These are phyloP conservation scores for Botrytis elliptica DNA, from an alignment of 2,329 filamentous ascomycete genomes.

Conservation along the genomic window DNA sequence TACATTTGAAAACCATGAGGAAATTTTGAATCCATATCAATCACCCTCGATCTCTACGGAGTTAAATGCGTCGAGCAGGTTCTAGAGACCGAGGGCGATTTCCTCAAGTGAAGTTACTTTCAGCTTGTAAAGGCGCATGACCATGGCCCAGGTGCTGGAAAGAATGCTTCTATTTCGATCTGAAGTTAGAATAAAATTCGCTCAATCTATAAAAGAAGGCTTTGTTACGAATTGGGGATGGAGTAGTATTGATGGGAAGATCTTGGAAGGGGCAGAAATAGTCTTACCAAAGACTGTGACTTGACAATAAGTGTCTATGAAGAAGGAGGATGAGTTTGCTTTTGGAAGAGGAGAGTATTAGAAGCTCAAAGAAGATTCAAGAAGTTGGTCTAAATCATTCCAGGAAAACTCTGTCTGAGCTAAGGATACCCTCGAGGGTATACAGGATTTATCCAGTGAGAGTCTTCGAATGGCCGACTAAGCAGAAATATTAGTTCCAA, in stretches of 20 bases:
- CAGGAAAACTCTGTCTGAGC: neutral
- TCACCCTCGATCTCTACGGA: neutral
- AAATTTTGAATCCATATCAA: neutral
- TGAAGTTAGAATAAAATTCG: neutral
- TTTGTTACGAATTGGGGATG: neutral
- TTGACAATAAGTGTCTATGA: neutral
- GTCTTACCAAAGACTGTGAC: neutral
- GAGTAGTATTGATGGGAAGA: neutral
- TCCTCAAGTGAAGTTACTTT: neutral
- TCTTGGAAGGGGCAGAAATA: neutral
- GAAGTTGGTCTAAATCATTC: neutral
- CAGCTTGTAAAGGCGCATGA: neutral
- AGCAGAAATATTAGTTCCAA: neutral
- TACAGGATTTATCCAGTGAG: neutral
- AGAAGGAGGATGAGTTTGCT: neutral
- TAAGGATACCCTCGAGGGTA: conserved; percentile 13
- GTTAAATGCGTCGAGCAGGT: neutral
- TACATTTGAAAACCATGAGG: neutral
- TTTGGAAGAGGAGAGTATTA: neutral
- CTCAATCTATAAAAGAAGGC: neutral
- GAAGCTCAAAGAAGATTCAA: neutral
- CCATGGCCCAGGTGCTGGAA: neutral
- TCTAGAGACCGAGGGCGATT: neutral
- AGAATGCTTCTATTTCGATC: neutral
- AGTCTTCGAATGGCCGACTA: neutral